Evolutionary conservation across 441 rosid species (phyloP).

Genomic region (Capsella rubella): DNA sequence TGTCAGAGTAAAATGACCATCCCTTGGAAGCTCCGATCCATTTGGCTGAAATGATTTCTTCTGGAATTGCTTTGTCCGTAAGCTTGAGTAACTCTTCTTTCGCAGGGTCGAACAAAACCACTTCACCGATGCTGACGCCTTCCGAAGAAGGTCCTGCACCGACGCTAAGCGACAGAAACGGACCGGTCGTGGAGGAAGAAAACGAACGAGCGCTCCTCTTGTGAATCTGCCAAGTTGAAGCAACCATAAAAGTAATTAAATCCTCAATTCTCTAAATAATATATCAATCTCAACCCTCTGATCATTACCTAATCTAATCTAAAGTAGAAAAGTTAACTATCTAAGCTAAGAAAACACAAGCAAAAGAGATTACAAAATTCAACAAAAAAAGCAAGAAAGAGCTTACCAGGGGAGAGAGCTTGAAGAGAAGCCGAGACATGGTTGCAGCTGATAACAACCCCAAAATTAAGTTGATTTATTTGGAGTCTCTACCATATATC

Average conservation of each 20-base stretch:
- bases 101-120: constrained; percentile 11
- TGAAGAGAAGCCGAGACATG: too few relatives aligned
- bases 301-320: too few relatives aligned
- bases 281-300: too few relatives aligned
- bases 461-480: too few relatives aligned
- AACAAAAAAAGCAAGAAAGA: too few relatives aligned
- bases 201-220: constrained; percentile 16
- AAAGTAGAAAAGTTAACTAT: too few relatives aligned
- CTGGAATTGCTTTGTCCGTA: constrained; percentile 21
- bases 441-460: too few relatives aligned
- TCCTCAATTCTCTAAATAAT: too few relatives aligned
- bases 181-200: constrained; percentile 26
- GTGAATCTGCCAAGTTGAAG: constrained; percentile 7
- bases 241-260: background rate
- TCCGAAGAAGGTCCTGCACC: background rate
- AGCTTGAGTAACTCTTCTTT: constrained; percentile 2
- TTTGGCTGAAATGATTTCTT: background rate
- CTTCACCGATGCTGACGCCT: constrained; percentile 6
- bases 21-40: constrained; percentile 33
- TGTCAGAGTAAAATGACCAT: constrained; percentile 2
- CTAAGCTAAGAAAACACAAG: too few relatives aligned
- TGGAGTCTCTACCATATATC: too few relatives aligned
- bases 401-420: too few relatives aligned
- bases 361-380: too few relatives aligned
- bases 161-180: background rate